A percentile compares a stretch with the other conserved stretches of the same genome.
Evolutionary conservation across 768 basidiomycete species (phyloP).

Genomic region (Termitomyces sp.): DNA sequence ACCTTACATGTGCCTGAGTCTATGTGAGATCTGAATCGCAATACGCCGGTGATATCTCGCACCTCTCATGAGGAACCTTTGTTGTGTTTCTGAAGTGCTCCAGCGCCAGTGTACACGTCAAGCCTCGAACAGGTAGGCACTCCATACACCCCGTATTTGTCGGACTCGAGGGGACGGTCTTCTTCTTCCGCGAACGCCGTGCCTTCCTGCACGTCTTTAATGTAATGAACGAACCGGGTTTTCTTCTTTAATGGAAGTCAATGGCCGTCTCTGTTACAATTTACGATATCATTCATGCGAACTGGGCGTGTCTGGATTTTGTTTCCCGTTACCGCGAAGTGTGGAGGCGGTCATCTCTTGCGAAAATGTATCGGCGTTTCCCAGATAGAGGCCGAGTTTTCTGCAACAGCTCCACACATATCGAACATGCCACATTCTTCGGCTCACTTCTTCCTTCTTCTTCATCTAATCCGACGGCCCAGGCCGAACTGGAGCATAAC

Average conservation of each 20-base stretch:
- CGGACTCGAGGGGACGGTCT: background rate
- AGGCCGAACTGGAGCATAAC: background rate
- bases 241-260: constrained; percentile 6
- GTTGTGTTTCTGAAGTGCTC: background rate
- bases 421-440: background rate
- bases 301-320: background rate
- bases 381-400: background rate
- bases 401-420: background rate
- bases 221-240: background rate
- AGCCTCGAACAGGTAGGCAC: background rate
- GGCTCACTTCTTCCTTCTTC: constrained; percentile 1
- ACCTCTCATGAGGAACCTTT: background rate
- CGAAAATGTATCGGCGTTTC: background rate
- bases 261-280: background rate
- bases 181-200: background rate
- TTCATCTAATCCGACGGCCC: constrained; percentile 5
- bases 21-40: background rate
- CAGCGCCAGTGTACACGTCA: background rate
- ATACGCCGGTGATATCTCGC: background rate
- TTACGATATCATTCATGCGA: background rate
- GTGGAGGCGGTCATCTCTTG: background rate
- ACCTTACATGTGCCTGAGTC: constrained; percentile 1
- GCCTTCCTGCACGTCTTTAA: background rate
- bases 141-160: constrained; percentile 3
- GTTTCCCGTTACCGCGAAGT: background rate